Evolutionary conservation across 139 green algal species (phyloP).

Genomic region (Tetratostichococcus sp.): DNA sequence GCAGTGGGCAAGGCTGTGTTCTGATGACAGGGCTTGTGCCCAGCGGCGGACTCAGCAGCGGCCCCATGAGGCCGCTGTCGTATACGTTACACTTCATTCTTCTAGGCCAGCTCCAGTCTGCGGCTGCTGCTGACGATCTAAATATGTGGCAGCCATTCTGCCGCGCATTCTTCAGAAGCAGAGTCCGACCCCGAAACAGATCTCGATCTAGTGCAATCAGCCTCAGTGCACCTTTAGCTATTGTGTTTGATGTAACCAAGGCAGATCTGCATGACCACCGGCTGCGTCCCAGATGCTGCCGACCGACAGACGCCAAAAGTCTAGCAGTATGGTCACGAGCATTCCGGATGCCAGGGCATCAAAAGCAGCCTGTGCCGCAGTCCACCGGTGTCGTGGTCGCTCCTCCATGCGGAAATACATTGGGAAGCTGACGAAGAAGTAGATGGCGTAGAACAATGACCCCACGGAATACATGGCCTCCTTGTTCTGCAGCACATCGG

Average conservation of each 20-base stretch:
- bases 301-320: conserved; percentile 84
- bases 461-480: conserved; percentile 87
- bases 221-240: too few relatives aligned
- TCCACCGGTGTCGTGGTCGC: conserved; percentile 37
- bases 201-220: too few relatives aligned
- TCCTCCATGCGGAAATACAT: conserved; percentile 88
- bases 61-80: too few relatives aligned
- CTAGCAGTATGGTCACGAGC: conserved; percentile 90
- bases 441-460: conserved; percentile 98
- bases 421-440: conserved; percentile 97
- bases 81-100: too few relatives aligned
- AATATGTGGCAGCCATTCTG: too few relatives aligned
- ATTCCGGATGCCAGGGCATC: conserved; percentile 82
- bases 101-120: too few relatives aligned
- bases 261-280: not conserved
- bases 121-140: too few relatives aligned
- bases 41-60: too few relatives aligned
- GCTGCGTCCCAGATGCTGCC: conserved; percentile 51
- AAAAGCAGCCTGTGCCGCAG: conserved; percentile 18
- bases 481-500: conserved; percentile 24
- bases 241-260: not conserved
- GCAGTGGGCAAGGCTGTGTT: conserved; percentile 29
- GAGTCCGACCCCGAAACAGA: too few relatives aligned
- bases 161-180: too few relatives aligned
- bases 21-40: too few relatives aligned